Evolutionary conservation across 768 basidiomycete genomes (phyloP).

Genomic region (Auricularia auricula-judae): DNA sequence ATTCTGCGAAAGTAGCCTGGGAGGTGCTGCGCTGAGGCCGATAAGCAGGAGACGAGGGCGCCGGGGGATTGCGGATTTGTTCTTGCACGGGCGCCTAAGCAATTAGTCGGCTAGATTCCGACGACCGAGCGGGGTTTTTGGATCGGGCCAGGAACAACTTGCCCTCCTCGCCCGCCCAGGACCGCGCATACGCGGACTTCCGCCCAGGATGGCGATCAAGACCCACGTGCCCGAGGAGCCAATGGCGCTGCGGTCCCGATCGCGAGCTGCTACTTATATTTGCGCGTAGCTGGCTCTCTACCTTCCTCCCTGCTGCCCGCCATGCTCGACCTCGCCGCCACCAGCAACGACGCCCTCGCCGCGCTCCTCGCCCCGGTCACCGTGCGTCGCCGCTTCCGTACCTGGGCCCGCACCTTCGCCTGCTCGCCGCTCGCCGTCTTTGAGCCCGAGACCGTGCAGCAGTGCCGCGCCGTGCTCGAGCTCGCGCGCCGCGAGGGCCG

Average conservation of each 20-base stretch:
- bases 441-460: constrained; percentile 53
- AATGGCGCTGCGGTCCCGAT: not conserved
- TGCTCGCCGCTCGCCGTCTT: constrained; percentile 65
- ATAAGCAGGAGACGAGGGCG: not conserved
- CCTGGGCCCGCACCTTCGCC: constrained; percentile 79
- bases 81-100: not conserved
- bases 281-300: not conserved
- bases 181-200: not conserved
- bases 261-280: not conserved
- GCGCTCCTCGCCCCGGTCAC: constrained; percentile 45
- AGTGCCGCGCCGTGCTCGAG: constrained; percentile 69
- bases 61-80: not conserved
- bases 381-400: constrained; percentile 48
- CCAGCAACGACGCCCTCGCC: constrained; percentile 36
- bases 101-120: not conserved
- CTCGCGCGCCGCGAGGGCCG: constrained; percentile 65
- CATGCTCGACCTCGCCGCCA: constrained; percentile 18
- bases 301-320: not conserved
- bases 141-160: not conserved
- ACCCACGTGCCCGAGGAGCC: not conserved
- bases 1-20: no score
- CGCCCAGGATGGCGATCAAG: not conserved
- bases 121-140: not conserved
- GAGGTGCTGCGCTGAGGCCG: no score
- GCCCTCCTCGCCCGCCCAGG: not conserved